Evolutionary conservation across 1,284 basidiomycete species (phyloP).

Genomic region (Cerrena zonata): DNA sequence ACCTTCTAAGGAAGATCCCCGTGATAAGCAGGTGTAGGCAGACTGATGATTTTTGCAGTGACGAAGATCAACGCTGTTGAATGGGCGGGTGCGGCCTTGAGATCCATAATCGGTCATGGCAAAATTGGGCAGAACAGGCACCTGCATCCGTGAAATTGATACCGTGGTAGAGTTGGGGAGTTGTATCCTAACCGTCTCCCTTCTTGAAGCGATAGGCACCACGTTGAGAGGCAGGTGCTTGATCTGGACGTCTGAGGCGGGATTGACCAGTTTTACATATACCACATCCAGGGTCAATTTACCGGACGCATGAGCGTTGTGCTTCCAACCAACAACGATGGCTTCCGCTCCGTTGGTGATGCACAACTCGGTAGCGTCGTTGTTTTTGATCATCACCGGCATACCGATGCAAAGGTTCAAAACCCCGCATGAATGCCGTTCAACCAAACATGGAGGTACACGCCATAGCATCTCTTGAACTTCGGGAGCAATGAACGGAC

Average conservation of each 20-base stretch:
- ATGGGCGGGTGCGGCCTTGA: conserved; percentile 32
- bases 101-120: conserved; percentile 38
- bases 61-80: conserved; percentile 31
- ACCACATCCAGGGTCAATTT: conserved; percentile 26
- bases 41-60: conserved; percentile 26
- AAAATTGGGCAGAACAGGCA: conserved; percentile 34
- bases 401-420: conserved; percentile 33
- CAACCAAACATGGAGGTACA: conserved; percentile 13
- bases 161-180: conserved; percentile 25
- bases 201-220: conserved; percentile 28
- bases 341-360: conserved; percentile 40
- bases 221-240: conserved; percentile 33
- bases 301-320: conserved; percentile 5
- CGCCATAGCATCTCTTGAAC: conserved; percentile 23
- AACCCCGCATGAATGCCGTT: conserved; percentile 25
- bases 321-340: conserved; percentile 29
- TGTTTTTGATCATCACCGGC: conserved; percentile 35
- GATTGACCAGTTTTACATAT: conserved; percentile 31
- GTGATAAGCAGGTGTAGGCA: conserved; percentile 33
- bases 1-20: conserved; percentile 23
- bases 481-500: no score
- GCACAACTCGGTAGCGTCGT: conserved; percentile 33
- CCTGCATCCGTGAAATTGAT: conserved; percentile 26
- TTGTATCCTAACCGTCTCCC: conserved; percentile 11
- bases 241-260: conserved; percentile 26